phyloP scores from a whole-genome alignment of 2,329 filamentous ascomycete species.

The Keithomyces neogunnii region DNA sequence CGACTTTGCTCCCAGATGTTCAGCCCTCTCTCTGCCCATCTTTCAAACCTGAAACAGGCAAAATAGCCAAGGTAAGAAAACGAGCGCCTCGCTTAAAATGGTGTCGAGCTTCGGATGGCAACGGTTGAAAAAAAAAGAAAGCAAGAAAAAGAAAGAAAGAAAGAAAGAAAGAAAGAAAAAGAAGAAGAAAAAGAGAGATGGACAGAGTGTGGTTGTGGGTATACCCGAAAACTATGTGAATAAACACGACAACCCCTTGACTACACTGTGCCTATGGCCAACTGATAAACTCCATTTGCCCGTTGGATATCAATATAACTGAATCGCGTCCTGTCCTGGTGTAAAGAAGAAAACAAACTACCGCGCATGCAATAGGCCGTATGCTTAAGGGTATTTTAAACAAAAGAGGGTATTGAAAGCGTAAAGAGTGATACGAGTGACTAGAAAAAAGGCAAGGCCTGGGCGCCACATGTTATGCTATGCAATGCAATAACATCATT shows the following conservation, averaged over 20 bases:
- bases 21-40: neutral
- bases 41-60: no score
- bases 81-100: no score
- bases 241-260: neutral
- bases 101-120: no score
- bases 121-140: no score
- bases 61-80: no score
- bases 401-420: neutral
- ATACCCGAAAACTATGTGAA: neutral
- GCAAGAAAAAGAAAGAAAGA: neutral
- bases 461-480: neutral
- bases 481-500: neutral
- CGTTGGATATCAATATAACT: neutral
- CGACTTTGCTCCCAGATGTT: neutral
- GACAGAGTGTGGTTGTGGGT: neutral
- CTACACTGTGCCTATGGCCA: neutral
- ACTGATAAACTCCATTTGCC: neutral
- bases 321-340: neutral
- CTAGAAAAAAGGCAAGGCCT: no score
- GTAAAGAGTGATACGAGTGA: neutral
- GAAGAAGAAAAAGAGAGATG: neutral
- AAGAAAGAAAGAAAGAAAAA: conserved; percentile 1
- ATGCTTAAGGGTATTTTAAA: neutral
- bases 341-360: neutral
- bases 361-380: neutral